These are phyloP conservation scores for Debaryomyces udenii DNA, from an alignment of 1,139 yeast species.

Conservation along the genomic window DNA sequence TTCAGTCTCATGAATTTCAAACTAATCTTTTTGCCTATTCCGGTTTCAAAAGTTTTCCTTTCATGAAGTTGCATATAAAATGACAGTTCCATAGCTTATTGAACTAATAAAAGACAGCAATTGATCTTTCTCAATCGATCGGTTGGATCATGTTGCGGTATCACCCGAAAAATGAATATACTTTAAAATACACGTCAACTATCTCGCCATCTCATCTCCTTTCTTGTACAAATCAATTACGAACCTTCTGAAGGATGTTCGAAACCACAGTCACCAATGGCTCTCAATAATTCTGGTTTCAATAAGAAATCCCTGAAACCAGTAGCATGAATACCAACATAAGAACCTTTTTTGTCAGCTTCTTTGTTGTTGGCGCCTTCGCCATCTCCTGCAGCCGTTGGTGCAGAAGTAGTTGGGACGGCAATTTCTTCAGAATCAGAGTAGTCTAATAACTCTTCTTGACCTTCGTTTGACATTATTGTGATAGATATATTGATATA, in stretches of 20 bases:
- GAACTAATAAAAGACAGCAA: too few relatives aligned
- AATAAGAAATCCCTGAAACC: conserved; percentile 97
- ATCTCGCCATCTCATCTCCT: conserved; percentile 6
- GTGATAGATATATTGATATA: conserved; percentile 12
- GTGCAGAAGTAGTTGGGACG: conserved; percentile 67
- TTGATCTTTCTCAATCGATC: too few relatives aligned
- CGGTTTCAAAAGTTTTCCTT: too few relatives aligned
- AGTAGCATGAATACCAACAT: conserved; percentile 97
- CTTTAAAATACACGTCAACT: background rate
- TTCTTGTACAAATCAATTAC: conserved; percentile 35
- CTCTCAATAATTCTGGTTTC: conserved; percentile 95
- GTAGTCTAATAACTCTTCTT: conserved; percentile 98
- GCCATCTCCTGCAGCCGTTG: conserved; percentile 44
- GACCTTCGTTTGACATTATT: conserved; percentile 85
- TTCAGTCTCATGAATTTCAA: too few relatives aligned
- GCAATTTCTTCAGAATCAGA: conserved; percentile 97
- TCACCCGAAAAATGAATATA: too few relatives aligned
- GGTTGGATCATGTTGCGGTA: too few relatives aligned
- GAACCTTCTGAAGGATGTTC: conserved; percentile 99
- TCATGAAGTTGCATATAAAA: too few relatives aligned
- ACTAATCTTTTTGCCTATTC: too few relatives aligned
- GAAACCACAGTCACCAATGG: conserved; percentile 98
- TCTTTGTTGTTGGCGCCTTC: conserved; percentile 51
- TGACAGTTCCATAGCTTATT: too few relatives aligned
- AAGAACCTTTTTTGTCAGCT: conserved; percentile 92